Conservation (phyloP, 192 early-diverging fungal species). For the Coemansia sp. region DNA sequence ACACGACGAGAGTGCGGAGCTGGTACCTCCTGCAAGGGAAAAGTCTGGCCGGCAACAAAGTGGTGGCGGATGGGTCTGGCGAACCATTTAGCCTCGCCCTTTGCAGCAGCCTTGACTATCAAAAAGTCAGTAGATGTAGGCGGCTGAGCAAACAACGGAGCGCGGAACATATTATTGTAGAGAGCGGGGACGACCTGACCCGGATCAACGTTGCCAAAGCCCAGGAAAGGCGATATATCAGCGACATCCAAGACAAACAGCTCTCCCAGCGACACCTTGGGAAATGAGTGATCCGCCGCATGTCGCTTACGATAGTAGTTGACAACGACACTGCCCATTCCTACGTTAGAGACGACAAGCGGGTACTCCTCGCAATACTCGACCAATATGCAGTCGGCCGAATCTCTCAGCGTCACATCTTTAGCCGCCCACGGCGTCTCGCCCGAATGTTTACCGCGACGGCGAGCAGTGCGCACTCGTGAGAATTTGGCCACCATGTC, state of each 20-base stretch:
- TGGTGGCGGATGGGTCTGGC: slow-evolving; percentile 80
- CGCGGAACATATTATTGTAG: slow-evolving; percentile 94
- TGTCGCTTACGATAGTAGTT: slow-evolving; percentile 96
- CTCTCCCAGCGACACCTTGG: slow-evolving; percentile 81
- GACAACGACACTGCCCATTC: slow-evolving; percentile 93
- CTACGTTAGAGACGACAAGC: slow-evolving; percentile 85
- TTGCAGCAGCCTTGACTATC: slow-evolving; percentile 76
- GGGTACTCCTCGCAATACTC: slow-evolving; percentile 99
- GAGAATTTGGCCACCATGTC: slow-evolving; percentile 70
- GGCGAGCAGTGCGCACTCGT: slow-evolving; percentile 72
- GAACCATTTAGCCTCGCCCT: slow-evolving; percentile 83
- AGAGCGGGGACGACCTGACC: slow-evolving; percentile 88
- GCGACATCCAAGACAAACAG: slow-evolving; percentile 84
- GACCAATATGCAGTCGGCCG: slow-evolving; percentile 76
- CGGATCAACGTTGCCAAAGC: slow-evolving; percentile 92
- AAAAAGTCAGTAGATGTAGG: slow-evolving; percentile 80
- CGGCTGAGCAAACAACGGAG: slow-evolving; percentile 85
- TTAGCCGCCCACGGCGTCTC: slow-evolving; percentile 80
- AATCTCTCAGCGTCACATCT: slow-evolving; percentile 90
- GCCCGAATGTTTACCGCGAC: slow-evolving; percentile 69
- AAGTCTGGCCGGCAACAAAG: slow-evolving; percentile 91
- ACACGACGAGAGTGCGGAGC: slow-evolving; percentile 93
- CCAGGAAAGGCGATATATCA: slow-evolving; percentile 92
- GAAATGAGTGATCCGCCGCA: slow-evolving; percentile 77
- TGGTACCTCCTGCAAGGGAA: slow-evolving; percentile 92